Conservation (phyloP, 2,329 filamentous ascomycete genomes). For the Claviceps citrina region DNA sequence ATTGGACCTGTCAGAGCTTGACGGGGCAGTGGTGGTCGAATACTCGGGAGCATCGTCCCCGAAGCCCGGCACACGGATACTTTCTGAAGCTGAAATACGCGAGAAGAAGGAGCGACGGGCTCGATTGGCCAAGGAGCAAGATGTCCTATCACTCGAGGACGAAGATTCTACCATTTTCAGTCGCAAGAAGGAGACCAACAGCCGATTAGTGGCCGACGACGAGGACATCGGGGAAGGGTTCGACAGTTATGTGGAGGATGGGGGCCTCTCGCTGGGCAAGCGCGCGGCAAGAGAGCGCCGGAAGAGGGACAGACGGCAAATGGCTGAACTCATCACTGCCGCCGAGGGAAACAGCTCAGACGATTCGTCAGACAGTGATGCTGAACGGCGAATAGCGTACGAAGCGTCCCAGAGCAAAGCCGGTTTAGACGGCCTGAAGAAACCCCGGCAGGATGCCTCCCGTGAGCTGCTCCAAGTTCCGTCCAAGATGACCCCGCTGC, state of each 20-base stretch:
- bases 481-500: conserved; percentile 62
- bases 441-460: conserved; percentile 20
- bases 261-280: conserved; percentile 59
- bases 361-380: conserved; percentile 53
- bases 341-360: conserved; percentile 54
- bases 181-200: conserved; percentile 48
- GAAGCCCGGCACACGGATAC: conserved; percentile 37
- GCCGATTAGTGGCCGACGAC: conserved; percentile 66
- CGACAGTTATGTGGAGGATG: conserved; percentile 80
- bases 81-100: conserved; percentile 69
- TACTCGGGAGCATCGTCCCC: conserved; percentile 19
- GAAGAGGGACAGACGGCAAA: conserved; percentile 53
- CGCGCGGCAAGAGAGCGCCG: conserved; percentile 62
- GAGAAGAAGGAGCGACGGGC: conserved; percentile 83
- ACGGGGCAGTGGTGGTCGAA: conserved; percentile 50
- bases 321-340: conserved; percentile 67
- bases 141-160: conserved; percentile 50
- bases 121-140: conserved; percentile 56
- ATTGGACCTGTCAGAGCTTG: conserved; percentile 43
- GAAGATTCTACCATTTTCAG: conserved; percentile 29
- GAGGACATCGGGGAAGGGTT: conserved; percentile 90
- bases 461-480: conserved; percentile 40
- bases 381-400: conserved; percentile 64
- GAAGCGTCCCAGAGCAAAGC: conserved; percentile 74
- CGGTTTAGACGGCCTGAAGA: conserved; percentile 61